Conservation (phyloP, 2,329 filamentous ascomycete species). For the Calonectria pauciramosa region DNA sequence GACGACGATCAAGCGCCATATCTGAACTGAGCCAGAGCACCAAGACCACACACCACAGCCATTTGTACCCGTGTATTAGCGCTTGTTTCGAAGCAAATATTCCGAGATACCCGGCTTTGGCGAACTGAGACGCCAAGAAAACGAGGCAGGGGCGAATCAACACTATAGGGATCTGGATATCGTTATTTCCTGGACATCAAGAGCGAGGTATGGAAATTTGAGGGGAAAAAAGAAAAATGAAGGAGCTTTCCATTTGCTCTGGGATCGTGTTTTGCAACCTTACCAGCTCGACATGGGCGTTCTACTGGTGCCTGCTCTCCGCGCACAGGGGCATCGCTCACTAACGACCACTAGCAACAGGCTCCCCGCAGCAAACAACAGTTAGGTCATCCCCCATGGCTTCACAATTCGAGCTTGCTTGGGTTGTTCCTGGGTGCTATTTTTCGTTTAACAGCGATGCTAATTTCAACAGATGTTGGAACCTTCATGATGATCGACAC, state of each 20-base stretch:
- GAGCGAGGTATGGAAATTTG: background rate
- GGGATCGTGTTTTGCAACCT: background rate
- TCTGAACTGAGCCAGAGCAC: background rate
- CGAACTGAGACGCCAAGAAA: background rate
- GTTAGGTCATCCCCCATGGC: background rate
- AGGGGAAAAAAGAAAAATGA: background rate
- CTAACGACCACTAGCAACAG: background rate
- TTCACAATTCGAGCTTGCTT: background rate
- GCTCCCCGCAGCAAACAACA: background rate
- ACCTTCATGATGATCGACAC: too few relatives aligned
- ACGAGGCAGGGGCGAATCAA: background rate
- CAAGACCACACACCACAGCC: background rate
- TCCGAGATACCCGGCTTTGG: background rate
- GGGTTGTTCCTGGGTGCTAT: background rate
- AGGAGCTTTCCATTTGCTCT: background rate
- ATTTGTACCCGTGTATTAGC: background rate
- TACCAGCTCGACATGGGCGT: background rate
- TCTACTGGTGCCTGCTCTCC: background rate
- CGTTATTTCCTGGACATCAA: background rate
- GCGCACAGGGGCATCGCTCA: background rate
- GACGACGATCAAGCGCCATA: background rate
- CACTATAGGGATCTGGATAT: background rate
- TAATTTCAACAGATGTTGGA: background rate
- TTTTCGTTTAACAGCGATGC: too few relatives aligned
- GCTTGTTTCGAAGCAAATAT: background rate